These are phyloP conservation scores for Berberis vulgaris DNA, from an alignment of 164 flowering plant genomes.

Conservation along the genomic window DNA sequence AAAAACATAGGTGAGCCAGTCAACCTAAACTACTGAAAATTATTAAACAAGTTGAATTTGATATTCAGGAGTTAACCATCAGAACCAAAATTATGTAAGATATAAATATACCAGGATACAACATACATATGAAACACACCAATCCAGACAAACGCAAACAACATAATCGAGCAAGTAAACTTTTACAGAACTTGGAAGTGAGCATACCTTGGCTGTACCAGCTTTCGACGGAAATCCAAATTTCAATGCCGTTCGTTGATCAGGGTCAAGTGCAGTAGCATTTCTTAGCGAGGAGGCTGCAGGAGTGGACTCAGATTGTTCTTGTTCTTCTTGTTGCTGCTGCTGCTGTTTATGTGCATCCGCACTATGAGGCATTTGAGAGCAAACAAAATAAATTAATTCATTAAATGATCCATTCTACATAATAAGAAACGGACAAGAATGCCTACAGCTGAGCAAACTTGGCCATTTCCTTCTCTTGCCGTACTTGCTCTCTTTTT, in stretches of 20 bases:
- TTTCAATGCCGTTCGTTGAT: conserved; percentile 73
- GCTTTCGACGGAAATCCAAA: conserved; percentile 91
- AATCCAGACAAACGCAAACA: background rate
- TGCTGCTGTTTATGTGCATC: conserved; percentile 56
- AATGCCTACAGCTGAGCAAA: conserved; percentile 65
- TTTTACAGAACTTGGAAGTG: background rate
- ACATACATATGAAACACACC: background rate
- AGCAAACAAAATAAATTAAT: background rate
- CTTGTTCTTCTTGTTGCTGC: conserved; percentile 28
- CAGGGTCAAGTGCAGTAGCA: conserved; percentile 64
- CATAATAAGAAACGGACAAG: background rate
- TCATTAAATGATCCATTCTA: background rate
- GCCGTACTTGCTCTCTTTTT: conserved; percentile 65
- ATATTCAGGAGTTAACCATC: background rate
- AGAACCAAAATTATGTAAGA: too few species aligned
- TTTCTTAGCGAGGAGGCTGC: conserved; percentile 23
- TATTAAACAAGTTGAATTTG: too few species aligned
- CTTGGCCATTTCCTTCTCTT: conserved; percentile 91
- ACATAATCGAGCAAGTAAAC: background rate
- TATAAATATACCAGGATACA: background rate
- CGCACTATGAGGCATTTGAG: conserved; percentile 36
- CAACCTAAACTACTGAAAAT: too few species aligned
- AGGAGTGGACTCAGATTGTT: conserved; percentile 25
- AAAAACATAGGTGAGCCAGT: too few species aligned
- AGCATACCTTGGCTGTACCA: conserved; percentile 59